Evolutionary conservation across 495 filamentous ascomycete species (phyloP).

Genomic region (Neurospora sublineolata): DNA sequence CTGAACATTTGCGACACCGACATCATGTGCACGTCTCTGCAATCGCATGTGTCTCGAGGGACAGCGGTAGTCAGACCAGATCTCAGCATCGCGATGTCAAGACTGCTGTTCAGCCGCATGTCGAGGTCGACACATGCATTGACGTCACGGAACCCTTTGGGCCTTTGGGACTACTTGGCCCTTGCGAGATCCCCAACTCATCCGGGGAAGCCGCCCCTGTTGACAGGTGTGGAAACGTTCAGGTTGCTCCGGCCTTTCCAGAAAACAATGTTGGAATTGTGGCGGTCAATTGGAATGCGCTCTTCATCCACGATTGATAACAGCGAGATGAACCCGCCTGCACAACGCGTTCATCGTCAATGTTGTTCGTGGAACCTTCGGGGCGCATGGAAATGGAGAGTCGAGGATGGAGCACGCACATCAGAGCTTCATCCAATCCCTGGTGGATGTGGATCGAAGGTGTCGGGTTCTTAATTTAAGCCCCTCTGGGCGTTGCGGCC

Average conservation of each 20-base stretch:
- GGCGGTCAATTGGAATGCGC: neutral
- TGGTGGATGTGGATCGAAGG: neutral
- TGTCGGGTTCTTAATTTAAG: neutral
- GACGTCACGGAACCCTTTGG: neutral
- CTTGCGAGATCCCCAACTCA: neutral
- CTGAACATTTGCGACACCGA: neutral
- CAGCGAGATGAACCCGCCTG: neutral
- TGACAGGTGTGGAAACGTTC: neutral
- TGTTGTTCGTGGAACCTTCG: neutral
- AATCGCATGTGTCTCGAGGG: neutral
- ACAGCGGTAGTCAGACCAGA: neutral
- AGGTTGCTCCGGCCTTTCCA: neutral
- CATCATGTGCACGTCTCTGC: neutral
- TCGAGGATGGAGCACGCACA: neutral
- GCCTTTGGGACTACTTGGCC: neutral
- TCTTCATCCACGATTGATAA: neutral
- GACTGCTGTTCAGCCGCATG: neutral
- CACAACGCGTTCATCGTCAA: neutral
- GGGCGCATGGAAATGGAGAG: neutral
- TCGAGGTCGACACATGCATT: neutral
- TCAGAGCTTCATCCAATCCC: neutral
- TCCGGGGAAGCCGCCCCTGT: neutral
- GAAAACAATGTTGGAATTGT: neutral
- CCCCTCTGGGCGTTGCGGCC: neutral
- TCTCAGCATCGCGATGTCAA: neutral